Evolutionary conservation across 2,329 filamentous ascomycete genomes (phyloP), one percentile per base, ranked within the genome.

Genomic region (Septoria linicola): DNA sequence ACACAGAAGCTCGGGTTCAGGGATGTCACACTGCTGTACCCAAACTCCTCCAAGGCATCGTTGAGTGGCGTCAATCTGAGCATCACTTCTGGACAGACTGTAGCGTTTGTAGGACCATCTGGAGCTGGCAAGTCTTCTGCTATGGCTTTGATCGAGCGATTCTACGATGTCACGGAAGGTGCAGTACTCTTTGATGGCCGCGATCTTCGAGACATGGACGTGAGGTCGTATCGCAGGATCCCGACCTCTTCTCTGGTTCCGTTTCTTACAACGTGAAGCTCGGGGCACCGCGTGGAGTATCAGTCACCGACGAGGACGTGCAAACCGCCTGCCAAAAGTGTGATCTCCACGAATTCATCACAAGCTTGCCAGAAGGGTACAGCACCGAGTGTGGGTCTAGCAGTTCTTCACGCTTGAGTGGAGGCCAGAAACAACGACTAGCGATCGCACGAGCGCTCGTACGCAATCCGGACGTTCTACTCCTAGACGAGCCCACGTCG

Each of bases 21-120:
- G 17, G 59, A 70, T 23, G 69, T 75, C 8, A 70, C 64, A 3
- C 64, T 76, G 21, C 63, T 63, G 1, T 72, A 75, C 46, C 61
- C 63, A 11, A 70, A 70, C 21, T 62, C 70, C 39, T 68, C 68
- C 17, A 64, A 66, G 11, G 52, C 59, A 6, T 64, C 79, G 0
- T 68, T 84, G 4, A 68, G 70, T 7, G 69, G 75, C 11, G 62
- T 83, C 3, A 75, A 64, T 7, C 70, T 85, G 23, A 67, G 67
- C 0, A 75, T 76, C 3, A 61, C 66, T 10, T 72, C 73, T 1
- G 80, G 80, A 2, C 71, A 81, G 47, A 82, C 78, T 0, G 69
- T 84, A 1, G 73, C 72, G 1, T 68, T 76, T 25, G 73, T 75
- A 1, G 73, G 73, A 2, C 68, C 72, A 14, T 73, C 70, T 35